phyloP scores from a whole-genome alignment of 2,329 filamentous ascomycete genomes.

The Blastomyces emzantsi region DNA sequence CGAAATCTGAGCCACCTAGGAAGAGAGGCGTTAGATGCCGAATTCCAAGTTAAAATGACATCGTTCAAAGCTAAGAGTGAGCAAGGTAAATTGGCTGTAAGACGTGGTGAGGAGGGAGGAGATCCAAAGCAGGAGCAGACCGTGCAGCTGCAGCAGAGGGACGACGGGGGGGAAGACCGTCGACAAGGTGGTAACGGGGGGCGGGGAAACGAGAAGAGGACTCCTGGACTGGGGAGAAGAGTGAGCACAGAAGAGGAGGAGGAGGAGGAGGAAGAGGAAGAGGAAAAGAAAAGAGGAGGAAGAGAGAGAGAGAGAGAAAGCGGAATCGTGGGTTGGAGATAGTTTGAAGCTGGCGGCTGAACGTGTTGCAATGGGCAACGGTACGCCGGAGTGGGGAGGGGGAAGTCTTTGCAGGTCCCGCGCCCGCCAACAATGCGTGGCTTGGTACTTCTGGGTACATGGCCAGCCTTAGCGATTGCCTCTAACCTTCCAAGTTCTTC shows the following conservation, averaged over 20 bases:
- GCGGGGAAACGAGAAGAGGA: conserved; percentile 14
- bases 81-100: conserved; percentile 7
- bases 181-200: conserved; percentile 15
- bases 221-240: conserved; percentile 18
- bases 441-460: neutral
- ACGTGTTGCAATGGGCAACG: conserved; percentile 20
- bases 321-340: conserved; percentile 7
- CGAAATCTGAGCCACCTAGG: conserved; percentile 13
- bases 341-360: conserved; percentile 4
- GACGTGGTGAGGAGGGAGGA: neutral
- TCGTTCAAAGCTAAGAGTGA: conserved; percentile 1
- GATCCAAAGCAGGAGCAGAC: neutral
- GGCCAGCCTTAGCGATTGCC: neutral
- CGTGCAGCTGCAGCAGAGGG: conserved; percentile 8
- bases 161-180: conserved; percentile 20
- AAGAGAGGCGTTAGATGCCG: conserved; percentile 9
- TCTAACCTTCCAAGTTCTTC: neutral
- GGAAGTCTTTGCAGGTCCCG: neutral
- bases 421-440: neutral
- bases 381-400: conserved; percentile 12
- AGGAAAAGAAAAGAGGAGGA: conserved; percentile 11
- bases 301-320: neutral
- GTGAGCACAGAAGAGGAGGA: conserved; percentile 19
- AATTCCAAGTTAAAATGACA: conserved; percentile 14
- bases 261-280: conserved; percentile 10